Conservation (phyloP, 441 rosid genomes). For the Euphorbia corollata region DNA sequence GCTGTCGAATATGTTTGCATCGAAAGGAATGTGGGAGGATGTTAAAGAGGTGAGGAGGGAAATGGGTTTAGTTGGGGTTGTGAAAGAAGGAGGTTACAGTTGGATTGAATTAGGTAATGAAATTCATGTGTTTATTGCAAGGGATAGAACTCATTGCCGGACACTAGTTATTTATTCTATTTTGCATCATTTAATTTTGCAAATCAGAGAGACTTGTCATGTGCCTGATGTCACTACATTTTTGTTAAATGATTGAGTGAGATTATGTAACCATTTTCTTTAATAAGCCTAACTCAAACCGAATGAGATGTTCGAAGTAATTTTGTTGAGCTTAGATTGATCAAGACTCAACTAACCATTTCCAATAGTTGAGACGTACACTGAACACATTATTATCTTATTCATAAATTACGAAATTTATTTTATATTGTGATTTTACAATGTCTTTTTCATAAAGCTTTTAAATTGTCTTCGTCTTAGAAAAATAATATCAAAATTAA, state of each 20-base stretch:
- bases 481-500: no score
- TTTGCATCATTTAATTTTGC: slow-evolving; percentile 39
- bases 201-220: slow-evolving; percentile 31
- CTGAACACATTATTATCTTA: no score
- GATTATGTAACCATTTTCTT: neutral
- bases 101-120: slow-evolving; percentile 36
- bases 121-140: slow-evolving; percentile 40
- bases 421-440: no score
- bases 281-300: neutral
- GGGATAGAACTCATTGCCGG: slow-evolving; percentile 24
- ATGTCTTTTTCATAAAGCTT: no score
- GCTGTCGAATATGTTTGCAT: slow-evolving; percentile 54
- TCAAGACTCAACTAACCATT: no score
- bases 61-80: slow-evolving; percentile 51
- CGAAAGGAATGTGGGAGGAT: slow-evolving; percentile 65
- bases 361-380: no score
- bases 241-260: neutral
- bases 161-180: slow-evolving; percentile 26
- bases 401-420: no score
- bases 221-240: slow-evolving; percentile 18
- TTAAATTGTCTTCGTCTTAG: no score
- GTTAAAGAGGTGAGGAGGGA: slow-evolving; percentile 51
- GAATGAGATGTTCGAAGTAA: no score
- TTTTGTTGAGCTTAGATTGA: no score
- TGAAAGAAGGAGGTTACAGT: slow-evolving; percentile 66